phyloP scores from a whole-genome alignment of 441 rosid genomes.

The Eutrema salsugineum region DNA sequence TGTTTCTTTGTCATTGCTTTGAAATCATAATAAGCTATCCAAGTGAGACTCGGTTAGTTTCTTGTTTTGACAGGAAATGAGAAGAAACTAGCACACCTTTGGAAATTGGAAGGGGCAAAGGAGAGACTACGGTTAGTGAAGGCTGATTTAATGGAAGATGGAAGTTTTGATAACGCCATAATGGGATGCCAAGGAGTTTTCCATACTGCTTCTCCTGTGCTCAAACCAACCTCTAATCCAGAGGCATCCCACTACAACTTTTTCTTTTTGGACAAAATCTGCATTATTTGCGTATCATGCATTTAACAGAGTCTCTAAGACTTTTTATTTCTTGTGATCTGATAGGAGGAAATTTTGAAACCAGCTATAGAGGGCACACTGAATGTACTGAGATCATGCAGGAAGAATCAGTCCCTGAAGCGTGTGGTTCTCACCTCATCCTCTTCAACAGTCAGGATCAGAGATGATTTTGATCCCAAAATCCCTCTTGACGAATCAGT shows the following conservation, averaged over 20 bases:
- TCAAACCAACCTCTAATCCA: constrained; percentile 70
- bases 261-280: background rate
- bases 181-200: constrained; percentile 80
- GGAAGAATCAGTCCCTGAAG: constrained; percentile 53
- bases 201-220: constrained; percentile 90
- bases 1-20: background rate
- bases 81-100: constrained; percentile 65
- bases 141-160: constrained; percentile 69
- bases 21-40: background rate
- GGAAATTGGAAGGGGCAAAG: constrained; percentile 75
- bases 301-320: background rate
- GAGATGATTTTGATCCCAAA: constrained; percentile 58
- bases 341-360: constrained; percentile 68
- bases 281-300: background rate
- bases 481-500: constrained; percentile 70
- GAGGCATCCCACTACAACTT: constrained; percentile 41
- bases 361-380: constrained; percentile 83
- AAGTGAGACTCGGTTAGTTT: background rate
- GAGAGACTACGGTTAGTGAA: constrained; percentile 72
- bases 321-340: background rate
- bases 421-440: constrained; percentile 88
- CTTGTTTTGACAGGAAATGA: constrained; percentile 44
- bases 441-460: constrained; percentile 68
- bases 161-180: constrained; percentile 80
- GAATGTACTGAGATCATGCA: constrained; percentile 76